phyloP scores from a whole-genome alignment of 139 green algal species.

The Trebouxia sp. region DNA sequence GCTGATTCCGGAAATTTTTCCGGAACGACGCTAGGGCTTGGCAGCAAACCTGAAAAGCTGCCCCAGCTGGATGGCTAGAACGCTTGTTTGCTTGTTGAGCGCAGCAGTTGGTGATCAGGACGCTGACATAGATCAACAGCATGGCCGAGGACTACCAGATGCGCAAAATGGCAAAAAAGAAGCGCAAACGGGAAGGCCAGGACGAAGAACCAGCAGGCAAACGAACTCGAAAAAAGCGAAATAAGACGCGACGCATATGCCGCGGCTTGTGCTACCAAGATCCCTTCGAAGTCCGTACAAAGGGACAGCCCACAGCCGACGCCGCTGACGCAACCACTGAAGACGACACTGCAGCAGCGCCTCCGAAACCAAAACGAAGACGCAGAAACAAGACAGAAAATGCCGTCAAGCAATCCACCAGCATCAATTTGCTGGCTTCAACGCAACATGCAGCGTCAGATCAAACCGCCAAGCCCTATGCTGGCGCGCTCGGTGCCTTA shows the following conservation, averaged over 20 bases:
- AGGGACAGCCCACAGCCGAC: slow-evolving; percentile 6
- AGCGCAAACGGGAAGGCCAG: slow-evolving; percentile 43
- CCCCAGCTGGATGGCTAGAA: too few relatives aligned
- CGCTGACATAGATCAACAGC: not conserved
- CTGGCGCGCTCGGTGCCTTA: slow-evolving; percentile 28
- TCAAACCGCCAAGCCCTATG: not conserved
- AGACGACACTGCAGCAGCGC: not conserved
- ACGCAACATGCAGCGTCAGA: not conserved
- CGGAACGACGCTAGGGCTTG: not conserved
- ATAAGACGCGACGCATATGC: slow-evolving; percentile 47
- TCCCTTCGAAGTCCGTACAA: slow-evolving; percentile 19
- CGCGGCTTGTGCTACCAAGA: slow-evolving; percentile 41
- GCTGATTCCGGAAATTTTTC: not conserved
- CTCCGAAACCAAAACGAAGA: not conserved
- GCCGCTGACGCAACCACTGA: slow-evolving; percentile 4
- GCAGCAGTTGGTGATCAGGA: not conserved
- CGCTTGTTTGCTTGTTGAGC: too few relatives aligned
- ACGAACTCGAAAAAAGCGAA: slow-evolving; percentile 43
- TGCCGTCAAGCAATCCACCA: slow-evolving; percentile 36
- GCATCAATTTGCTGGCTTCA: slow-evolving; percentile 39
- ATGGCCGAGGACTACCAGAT: slow-evolving; percentile 71
- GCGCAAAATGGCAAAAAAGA: slow-evolving; percentile 64
- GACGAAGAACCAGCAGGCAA: slow-evolving; percentile 23
- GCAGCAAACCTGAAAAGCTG: not conserved
- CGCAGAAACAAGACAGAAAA: not conserved